These are phyloP conservation scores for Sporothrix variecibatus DNA, from an alignment of 2,329 filamentous ascomycete genomes.

Conservation along the genomic window DNA sequence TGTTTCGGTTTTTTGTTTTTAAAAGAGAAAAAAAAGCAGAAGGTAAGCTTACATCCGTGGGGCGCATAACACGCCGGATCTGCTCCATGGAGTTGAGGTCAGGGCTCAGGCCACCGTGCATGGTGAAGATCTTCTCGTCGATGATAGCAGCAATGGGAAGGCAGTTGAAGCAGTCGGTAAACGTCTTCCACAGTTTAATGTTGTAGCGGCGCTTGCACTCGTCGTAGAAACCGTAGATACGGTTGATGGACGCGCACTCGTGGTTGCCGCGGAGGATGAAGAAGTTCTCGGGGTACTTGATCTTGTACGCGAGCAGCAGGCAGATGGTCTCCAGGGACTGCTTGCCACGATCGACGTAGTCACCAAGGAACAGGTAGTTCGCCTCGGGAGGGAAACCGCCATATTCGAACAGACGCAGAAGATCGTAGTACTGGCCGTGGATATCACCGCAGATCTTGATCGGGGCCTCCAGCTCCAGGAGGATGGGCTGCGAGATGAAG, in stretches of 20 bases:
- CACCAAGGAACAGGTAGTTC: conserved; percentile 98
- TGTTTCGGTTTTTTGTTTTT: neutral
- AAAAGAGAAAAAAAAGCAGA: neutral
- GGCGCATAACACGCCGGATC: conserved; percentile 97
- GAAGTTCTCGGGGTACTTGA: conserved; percentile 99
- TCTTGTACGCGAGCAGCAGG: conserved; percentile 95
- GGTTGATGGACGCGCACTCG: conserved; percentile 98
- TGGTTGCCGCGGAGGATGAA: conserved; percentile 98
- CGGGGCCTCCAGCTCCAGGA: conserved; percentile 95
- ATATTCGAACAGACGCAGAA: conserved; percentile 96
- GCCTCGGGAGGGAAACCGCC: conserved; percentile 97
- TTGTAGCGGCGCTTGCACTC: conserved; percentile 99
- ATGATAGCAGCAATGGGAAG: conserved; percentile 98
- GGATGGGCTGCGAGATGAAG: conserved; percentile 98
- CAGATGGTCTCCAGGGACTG: conserved; percentile 99
- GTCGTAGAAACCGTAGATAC: conserved; percentile 99
- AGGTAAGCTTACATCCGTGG: conserved; percentile 80
- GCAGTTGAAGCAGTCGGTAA: conserved; percentile 99
- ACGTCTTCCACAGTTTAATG: conserved; percentile 99
- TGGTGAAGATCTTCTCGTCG: conserved; percentile 99
- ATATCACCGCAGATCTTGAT: conserved; percentile 99
- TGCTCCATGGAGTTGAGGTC: conserved; percentile 99
- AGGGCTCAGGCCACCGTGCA: conserved; percentile 96
- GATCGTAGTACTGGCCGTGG: conserved; percentile 98
- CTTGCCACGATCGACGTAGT: conserved; percentile 98